Evolutionary conservation across 257 asterid genomes (phyloP).

Genomic region (Voacanga thouarsii): DNA sequence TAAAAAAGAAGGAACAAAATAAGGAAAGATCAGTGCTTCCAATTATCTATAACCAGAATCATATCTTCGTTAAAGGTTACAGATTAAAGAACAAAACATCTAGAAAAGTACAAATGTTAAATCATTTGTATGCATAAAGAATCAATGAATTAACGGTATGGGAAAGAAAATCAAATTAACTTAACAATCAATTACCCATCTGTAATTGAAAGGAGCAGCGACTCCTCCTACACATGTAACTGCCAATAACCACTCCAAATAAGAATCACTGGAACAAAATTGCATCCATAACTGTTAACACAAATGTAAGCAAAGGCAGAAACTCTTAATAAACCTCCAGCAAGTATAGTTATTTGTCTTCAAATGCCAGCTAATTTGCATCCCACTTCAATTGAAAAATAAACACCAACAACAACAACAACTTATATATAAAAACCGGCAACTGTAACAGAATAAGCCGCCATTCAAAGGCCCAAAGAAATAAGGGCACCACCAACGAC

Average conservation of each 20-base stretch:
- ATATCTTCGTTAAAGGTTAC: background rate
- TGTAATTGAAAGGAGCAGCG: slow-evolving; percentile 83
- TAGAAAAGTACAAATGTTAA: background rate
- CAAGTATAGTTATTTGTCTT: background rate
- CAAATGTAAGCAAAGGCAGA: background rate
- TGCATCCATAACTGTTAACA: background rate
- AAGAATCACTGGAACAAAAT: slow-evolving; percentile 55
- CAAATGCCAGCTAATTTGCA: background rate
- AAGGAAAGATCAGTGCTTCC: background rate
- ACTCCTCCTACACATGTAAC: slow-evolving; percentile 82
- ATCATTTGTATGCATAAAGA: background rate
- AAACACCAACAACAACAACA: too few species aligned
- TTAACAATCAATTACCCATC: slow-evolving; percentile 58
- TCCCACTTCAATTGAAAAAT: too few species aligned
- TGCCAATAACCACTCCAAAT: slow-evolving; percentile 90
- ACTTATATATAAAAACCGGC: too few species aligned
- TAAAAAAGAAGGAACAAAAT: background rate
- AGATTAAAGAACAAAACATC: background rate
- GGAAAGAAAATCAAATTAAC: background rate
- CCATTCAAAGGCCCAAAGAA: background rate
- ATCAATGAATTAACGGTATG: too few species aligned
- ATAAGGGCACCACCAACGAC: background rate
- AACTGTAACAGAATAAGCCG: background rate
- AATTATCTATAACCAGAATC: background rate
- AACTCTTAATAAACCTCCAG: background rate